phyloP scores from a whole-genome alignment of 2,329 filamentous ascomycete genomes.

The Aureobasidium sp. region DNA sequence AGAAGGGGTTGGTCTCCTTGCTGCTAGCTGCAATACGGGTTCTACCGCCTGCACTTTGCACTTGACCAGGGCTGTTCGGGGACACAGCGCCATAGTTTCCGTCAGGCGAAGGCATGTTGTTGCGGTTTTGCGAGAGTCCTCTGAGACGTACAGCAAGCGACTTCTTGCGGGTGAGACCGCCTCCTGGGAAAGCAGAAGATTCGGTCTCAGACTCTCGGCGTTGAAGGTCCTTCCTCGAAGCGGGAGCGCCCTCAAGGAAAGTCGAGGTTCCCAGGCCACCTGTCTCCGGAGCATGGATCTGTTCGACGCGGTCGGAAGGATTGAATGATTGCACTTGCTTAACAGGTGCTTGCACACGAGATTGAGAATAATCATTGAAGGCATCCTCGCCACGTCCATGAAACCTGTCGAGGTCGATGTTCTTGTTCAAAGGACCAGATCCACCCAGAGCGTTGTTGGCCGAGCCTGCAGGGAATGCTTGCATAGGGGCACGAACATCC shows the following conservation, averaged over 20 bases:
- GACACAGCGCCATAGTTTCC: slow-evolving; percentile 38
- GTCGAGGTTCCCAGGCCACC: slow-evolving; percentile 87
- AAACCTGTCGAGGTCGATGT: slow-evolving; percentile 78
- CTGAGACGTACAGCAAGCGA: slow-evolving; percentile 87
- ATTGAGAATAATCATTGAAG: slow-evolving; percentile 66
- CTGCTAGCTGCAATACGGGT: slow-evolving; percentile 24
- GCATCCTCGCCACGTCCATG: slow-evolving; percentile 81
- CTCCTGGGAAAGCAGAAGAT: slow-evolving; percentile 33
- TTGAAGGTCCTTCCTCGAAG: slow-evolving; percentile 69
- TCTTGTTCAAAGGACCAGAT: slow-evolving; percentile 70
- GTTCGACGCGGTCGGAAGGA: slow-evolving; percentile 55
- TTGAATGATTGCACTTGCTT: slow-evolving; percentile 46
- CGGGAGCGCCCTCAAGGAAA: slow-evolving; percentile 89
- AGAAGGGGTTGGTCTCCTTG: slow-evolving; percentile 64
- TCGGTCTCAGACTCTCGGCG: slow-evolving; percentile 61
- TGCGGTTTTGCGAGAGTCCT: slow-evolving; percentile 65
- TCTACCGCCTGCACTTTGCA: slow-evolving; percentile 34
- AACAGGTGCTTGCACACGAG: slow-evolving; percentile 23
- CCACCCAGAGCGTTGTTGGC: slow-evolving; percentile 89
- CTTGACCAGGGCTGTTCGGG: slow-evolving; percentile 14
- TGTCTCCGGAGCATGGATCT: slow-evolving; percentile 75
- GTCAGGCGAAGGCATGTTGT: slow-evolving; percentile 39
- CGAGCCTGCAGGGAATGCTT: slow-evolving; percentile 88
- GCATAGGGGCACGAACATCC: slow-evolving; percentile 80
- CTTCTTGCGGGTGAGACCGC: slow-evolving; percentile 77